Evolutionary conservation across 163 green algal species (phyloP).

Genomic region (Scenedesmus sp.): DNA sequence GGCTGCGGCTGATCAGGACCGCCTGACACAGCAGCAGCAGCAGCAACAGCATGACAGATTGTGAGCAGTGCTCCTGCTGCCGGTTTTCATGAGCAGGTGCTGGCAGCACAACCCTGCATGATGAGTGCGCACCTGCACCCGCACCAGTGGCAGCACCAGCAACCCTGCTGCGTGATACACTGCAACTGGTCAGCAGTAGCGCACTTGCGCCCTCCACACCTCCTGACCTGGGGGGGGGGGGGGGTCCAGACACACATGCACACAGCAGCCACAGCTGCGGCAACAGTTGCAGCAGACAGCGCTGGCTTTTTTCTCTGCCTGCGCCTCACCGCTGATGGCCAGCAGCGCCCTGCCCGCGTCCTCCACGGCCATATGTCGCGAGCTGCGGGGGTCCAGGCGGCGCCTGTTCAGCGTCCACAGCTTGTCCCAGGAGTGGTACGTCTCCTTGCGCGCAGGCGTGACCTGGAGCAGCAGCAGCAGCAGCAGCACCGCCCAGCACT

Average conservation of each 20-base stretch:
- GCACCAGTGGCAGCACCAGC: slow-evolving; percentile 32
- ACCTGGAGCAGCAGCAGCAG: slow-evolving; percentile 40
- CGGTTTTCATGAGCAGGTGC: neutral
- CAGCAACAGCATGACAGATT: neutral
- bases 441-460: slow-evolving; percentile 52
- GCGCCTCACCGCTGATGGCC: neutral
- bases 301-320: too few relatives aligned
- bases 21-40: neutral
- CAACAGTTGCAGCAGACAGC: neutral
- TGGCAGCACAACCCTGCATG: neutral
- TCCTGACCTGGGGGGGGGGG: too few relatives aligned
- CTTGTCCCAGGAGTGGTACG: slow-evolving; percentile 52
- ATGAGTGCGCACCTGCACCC: neutral
- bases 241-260: too few relatives aligned
- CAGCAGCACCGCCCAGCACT: slow-evolving; percentile 17
- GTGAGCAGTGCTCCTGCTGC: slow-evolving; percentile 9
- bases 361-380: slow-evolving; percentile 41
- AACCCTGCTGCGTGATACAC: too few relatives aligned
- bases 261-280: neutral
- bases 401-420: slow-evolving; percentile 53
- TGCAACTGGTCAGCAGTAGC: too few relatives aligned
- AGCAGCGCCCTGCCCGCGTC: slow-evolving; percentile 3
- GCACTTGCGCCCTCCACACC: too few relatives aligned
- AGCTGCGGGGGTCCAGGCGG: neutral
- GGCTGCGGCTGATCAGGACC: slow-evolving; percentile 1